Evolutionary conservation across 495 filamentous ascomycete genomes (phyloP), one percentile per base, ranked within the genome.

Genomic region (Lentithecium fluviatile): DNA sequence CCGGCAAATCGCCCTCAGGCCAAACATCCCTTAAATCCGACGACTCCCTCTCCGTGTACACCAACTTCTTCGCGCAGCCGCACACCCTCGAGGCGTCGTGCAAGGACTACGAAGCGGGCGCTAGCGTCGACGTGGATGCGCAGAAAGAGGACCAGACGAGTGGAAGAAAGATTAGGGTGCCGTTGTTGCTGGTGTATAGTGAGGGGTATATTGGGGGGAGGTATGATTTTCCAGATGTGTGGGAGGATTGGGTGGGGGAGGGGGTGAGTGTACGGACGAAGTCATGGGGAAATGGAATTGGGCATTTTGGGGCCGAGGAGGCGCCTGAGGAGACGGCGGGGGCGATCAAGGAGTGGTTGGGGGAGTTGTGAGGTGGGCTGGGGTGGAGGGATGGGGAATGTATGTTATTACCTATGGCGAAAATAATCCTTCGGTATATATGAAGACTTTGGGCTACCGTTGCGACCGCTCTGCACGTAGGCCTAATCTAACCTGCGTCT

Each of bases 301-400:
- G 81, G 8, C 80, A 84, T 74, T 83, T 77, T 66, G 45, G 79
- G 20, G 74, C 77, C 6, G 80, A 82, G 67, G 79, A 82, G 69
- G 75, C 67, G n/a, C 73, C 75, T 15, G 71, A 77, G 38, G 68
- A 70, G 48, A 70, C 70, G 11, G 67, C 72, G 20, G 60, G 71
- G 32, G 60, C 59, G n/a, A 52, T 80, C 13, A 20, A 7, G 0
- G 47, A 21, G 17, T 66, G 23, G 45, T 57, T 64, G 26, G 20
- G 48, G 20, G 54, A n/a, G 26, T 25, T 64, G 19, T 40, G n/a
- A n/a, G n/a, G n/a, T n/a, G n/a, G n/a, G n/a, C n/a, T n/a, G n/a
- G n/a, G n/a, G n/a, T n/a, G n/a, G n/a, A n/a, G n/a, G n/a, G n/a
- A n/a, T n/a, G n/a, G n/a, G n/a, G n/a, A n/a, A n/a, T n/a, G n/a